These are phyloP conservation scores for Annulohypoxylon nitens DNA, from an alignment of 495 filamentous ascomycete genomes.

Conservation along the genomic window DNA sequence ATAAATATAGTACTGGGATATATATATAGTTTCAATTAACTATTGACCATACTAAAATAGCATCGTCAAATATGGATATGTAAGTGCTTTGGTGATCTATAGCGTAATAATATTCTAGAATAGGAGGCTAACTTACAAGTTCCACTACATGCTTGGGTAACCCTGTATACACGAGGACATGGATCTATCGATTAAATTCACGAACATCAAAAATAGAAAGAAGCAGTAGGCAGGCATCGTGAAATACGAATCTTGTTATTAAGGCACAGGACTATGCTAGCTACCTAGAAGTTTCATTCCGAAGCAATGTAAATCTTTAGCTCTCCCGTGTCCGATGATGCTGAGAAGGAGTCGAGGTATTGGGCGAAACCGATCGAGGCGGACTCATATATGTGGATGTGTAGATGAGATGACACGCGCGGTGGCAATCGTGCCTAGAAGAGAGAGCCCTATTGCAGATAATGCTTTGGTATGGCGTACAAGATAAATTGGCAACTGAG, in stretches of 20 bases:
- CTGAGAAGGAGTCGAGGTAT: constrained; percentile 1
- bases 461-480: constrained; percentile 1
- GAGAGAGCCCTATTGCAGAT: neutral
- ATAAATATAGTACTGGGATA: neutral
- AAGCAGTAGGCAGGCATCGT: neutral
- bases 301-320: neutral
- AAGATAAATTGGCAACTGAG: constrained; percentile 1
- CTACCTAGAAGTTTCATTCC: neutral
- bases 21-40: neutral
- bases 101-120: neutral
- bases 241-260: neutral
- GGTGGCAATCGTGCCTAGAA: neutral
- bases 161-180: neutral
- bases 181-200: neutral
- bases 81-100: neutral
- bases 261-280: neutral
- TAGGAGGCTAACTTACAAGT: neutral
- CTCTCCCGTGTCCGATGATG: neutral
- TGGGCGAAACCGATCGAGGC: neutral
- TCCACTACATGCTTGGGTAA: neutral
- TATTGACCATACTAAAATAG: neutral
- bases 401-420: neutral
- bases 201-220: neutral
- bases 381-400: neutral
- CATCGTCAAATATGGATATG: neutral